Evolutionary conservation across 2,329 filamentous ascomycete species (phyloP).

Genomic region (Coleophoma eucalyptorum): DNA sequence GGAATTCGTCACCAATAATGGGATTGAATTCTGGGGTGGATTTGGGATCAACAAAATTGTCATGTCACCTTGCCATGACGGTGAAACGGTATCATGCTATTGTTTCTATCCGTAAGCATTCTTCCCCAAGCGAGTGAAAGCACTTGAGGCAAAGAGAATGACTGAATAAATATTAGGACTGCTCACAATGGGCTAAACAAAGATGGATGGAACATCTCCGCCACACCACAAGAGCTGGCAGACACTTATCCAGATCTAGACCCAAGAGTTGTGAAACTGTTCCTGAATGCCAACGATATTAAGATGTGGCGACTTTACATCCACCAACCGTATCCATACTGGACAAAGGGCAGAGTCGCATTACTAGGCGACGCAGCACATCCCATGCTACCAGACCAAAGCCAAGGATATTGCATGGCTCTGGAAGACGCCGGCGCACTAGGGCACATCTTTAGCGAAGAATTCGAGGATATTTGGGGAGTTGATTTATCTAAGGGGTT

Average conservation of each 20-base stretch:
- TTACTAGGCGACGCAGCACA: slow-evolving; percentile 64
- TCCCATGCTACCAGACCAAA: slow-evolving; percentile 68
- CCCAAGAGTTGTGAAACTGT: slow-evolving; percentile 4
- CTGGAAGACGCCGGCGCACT: slow-evolving; percentile 36
- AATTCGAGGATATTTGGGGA: slow-evolving; percentile 28
- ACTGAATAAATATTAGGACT: background rate
- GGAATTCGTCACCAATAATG: slow-evolving; percentile 56
- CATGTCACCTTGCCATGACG: slow-evolving; percentile 63
- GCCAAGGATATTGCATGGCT: slow-evolving; percentile 47
- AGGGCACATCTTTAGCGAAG: slow-evolving; percentile 30
- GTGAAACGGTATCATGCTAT: slow-evolving; percentile 64
- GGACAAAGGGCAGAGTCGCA: slow-evolving; percentile 46
- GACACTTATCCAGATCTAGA: slow-evolving; percentile 12
- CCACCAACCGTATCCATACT: slow-evolving; percentile 55
- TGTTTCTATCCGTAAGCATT: slow-evolving; percentile 57
- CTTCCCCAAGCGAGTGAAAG: too few species aligned
- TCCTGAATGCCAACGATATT: slow-evolving; percentile 23
- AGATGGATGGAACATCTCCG: slow-evolving; percentile 11
- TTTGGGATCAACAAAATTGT: slow-evolving; percentile 65
- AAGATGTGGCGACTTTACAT: slow-evolving; percentile 28
- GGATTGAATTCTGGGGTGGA: slow-evolving; percentile 69
- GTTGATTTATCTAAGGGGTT: slow-evolving; percentile 41
- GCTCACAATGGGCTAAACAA: slow-evolving; percentile 16
- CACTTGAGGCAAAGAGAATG: too few species aligned
- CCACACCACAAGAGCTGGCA: slow-evolving; percentile 8